Evolutionary conservation across 495 filamentous ascomycete species (phyloP).

Genomic region (Lasiosphaeria ovina): DNA sequence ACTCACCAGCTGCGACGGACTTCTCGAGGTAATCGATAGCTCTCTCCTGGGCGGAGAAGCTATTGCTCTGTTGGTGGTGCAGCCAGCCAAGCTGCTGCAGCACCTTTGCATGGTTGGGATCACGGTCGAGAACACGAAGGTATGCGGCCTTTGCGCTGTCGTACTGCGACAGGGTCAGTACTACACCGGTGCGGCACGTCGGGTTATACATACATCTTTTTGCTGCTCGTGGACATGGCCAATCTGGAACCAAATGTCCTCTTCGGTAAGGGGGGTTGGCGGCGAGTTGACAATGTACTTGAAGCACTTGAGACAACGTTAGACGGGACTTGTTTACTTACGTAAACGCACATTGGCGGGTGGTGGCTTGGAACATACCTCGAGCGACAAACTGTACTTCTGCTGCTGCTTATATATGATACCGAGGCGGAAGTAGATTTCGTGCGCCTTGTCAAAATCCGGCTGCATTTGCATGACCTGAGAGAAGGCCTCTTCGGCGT

Average conservation of each 20-base stretch:
- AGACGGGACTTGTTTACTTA: not conserved
- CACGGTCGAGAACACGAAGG: conserved; percentile 85
- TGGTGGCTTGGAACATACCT: conserved; percentile 54
- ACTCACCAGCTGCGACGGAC: conserved; percentile 88
- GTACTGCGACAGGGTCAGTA: conserved; percentile 59
- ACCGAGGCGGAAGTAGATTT: conserved; percentile 97
- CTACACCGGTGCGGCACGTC: conserved; percentile 19
- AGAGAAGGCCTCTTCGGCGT: conserved; percentile 97
- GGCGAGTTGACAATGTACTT: conserved; percentile 96
- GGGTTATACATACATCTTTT: conserved; percentile 75
- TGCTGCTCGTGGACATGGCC: conserved; percentile 98
- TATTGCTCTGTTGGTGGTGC: conserved; percentile 90
- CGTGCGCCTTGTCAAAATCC: conserved; percentile 97
- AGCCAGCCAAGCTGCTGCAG: conserved; percentile 98
- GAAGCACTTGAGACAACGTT: conserved; percentile 67
- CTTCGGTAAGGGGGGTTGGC: conserved; percentile 88
- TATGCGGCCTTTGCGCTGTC: conserved; percentile 90
- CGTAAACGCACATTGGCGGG: no score
- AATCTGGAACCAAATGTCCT: conserved; percentile 99
- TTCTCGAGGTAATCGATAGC: conserved; percentile 98
- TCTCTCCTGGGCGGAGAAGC: conserved; percentile 86
- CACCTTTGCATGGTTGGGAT: conserved; percentile 97
- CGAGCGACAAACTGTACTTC: conserved; percentile 87
- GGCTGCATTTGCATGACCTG: conserved; percentile 99
- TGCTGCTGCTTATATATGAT: conserved; percentile 99